phyloP scores from a whole-genome alignment of 805 yeast species.

The Candida koratica region DNA sequence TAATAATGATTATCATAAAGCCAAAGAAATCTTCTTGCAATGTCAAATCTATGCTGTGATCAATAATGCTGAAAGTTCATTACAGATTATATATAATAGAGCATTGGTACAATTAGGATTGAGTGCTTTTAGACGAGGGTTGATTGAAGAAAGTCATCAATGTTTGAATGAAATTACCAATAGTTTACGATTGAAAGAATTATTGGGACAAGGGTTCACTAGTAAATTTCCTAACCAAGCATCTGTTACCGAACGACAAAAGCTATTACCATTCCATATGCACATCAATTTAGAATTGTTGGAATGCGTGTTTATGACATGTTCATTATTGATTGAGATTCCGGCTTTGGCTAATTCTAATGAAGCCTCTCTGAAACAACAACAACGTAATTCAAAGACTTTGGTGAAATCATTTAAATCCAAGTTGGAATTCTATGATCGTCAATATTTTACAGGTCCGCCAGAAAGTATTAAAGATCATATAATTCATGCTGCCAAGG shows the following conservation, averaged over 20 bases:
- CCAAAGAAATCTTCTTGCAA: conserved; percentile 82
- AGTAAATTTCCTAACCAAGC: conserved; percentile 62
- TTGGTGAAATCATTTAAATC: conserved; percentile 84
- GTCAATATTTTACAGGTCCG: conserved; percentile 94
- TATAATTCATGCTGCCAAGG: conserved; percentile 87
- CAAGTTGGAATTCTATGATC: conserved; percentile 86
- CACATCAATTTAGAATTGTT: conserved; percentile 94
- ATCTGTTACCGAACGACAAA: conserved; percentile 63
- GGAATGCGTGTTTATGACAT: conserved; percentile 89
- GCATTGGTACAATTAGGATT: conserved; percentile 94
- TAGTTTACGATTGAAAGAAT: conserved; percentile 81
- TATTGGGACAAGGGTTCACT: conserved; percentile 82
- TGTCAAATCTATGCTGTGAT: conserved; percentile 83
- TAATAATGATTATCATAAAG: conserved; percentile 75
- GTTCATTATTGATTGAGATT: conserved; percentile 84
- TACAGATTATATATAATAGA: conserved; percentile 92
- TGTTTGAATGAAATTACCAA: conserved; percentile 82
- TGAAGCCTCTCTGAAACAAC: conserved; percentile 59
- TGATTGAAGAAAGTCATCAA: conserved; percentile 82
- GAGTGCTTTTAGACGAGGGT: conserved; percentile 89
- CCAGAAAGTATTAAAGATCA: conserved; percentile 95
- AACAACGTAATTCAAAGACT: conserved; percentile 42
- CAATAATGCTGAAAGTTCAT: conserved; percentile 75
- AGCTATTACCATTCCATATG: conserved; percentile 94
- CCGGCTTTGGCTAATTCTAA: conserved; percentile 80